Percentiles rank a stretch among this genome's conserved stretches.
Conservation (phyloP, 768 basidiomycete species). For the Auriscalpium vulgare region DNA sequence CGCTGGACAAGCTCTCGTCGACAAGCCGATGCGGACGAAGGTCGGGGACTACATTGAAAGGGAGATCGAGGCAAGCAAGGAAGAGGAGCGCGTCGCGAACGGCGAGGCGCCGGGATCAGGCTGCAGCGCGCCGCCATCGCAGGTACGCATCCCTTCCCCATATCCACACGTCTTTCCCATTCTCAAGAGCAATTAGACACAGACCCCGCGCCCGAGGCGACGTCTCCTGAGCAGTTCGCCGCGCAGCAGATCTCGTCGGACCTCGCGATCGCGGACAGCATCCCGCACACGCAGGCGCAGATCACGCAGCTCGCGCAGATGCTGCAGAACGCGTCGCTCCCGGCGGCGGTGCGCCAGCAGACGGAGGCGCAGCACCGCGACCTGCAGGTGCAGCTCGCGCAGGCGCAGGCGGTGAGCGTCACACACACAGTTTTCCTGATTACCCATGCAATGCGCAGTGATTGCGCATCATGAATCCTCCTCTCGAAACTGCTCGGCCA, state of each 20-base stretch:
- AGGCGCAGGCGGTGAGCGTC: no score
- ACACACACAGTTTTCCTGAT: no score
- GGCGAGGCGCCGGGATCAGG: constrained; percentile 3
- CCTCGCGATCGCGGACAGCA: constrained; percentile 65
- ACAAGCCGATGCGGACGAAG: constrained; percentile 71
- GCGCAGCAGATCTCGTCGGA: constrained; percentile 60
- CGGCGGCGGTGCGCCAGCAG: constrained; percentile 63
- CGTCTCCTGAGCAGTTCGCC: constrained; percentile 32
- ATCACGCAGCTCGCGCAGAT: constrained; percentile 72
- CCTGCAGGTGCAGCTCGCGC: constrained; percentile 65
- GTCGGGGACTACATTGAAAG: constrained; percentile 80
- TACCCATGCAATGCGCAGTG: no score
- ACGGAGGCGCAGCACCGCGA: constrained; percentile 81
- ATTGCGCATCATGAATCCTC: no score
- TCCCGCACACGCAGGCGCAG: constrained; percentile 80
- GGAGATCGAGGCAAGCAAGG: constrained; percentile 70
- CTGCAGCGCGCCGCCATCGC: background rate
- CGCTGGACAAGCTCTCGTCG: constrained; percentile 78
- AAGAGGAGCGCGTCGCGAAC: constrained; percentile 31
- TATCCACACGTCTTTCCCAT: background rate
- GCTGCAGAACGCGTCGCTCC: constrained; percentile 72
- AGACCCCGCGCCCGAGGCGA: constrained; percentile 7
- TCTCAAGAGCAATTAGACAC: background rate
- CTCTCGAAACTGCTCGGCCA: no score
- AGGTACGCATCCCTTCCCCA: background rate